Evolutionary conservation across 1,284 basidiomycete species (phyloP).

Genomic region (Sutorius eximius): DNA sequence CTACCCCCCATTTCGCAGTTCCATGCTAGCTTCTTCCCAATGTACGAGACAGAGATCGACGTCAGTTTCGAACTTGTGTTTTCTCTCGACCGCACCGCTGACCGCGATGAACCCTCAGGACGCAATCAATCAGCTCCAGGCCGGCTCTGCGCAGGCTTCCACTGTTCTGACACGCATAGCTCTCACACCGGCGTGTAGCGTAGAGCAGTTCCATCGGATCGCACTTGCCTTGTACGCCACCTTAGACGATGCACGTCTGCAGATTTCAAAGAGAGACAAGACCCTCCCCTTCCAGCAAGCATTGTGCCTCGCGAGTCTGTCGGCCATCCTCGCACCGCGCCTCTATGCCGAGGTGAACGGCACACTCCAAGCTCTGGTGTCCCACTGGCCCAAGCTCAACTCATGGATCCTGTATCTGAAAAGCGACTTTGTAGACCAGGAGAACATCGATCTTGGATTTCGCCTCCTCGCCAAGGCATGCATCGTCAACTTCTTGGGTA

Average conservation of each 20-base stretch:
- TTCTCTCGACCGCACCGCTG: not conserved
- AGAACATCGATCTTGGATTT: slow-evolving; percentile 21
- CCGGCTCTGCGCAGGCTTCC: slow-evolving; percentile 23
- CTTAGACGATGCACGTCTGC: slow-evolving; percentile 25
- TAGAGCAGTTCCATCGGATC: slow-evolving; percentile 20
- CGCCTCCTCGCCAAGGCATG: slow-evolving; percentile 23
- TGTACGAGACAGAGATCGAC: slow-evolving; percentile 22
- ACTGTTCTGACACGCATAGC: slow-evolving; percentile 21
- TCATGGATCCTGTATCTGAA: slow-evolving; percentile 32
- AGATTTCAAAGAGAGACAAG: slow-evolving; percentile 14
- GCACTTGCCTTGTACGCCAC: slow-evolving; percentile 20
- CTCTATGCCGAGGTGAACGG: not conserved
- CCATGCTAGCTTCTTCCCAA: not conserved
- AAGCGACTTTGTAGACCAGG: slow-evolving; percentile 25
- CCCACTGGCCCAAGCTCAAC: slow-evolving; percentile 21
- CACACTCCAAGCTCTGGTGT: slow-evolving; percentile 8
- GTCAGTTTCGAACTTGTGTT: slow-evolving; percentile 5
- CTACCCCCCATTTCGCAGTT: not conserved
- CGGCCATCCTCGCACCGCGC: slow-evolving; percentile 15
- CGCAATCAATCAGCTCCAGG: slow-evolving; percentile 20
- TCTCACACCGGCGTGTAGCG: slow-evolving; percentile 19
- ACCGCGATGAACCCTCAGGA: slow-evolving; percentile 12
- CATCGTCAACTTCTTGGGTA: slow-evolving; percentile 26
- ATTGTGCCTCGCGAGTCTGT: slow-evolving; percentile 19
- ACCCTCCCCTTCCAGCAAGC: slow-evolving; percentile 24